Percentiles rank a stretch among this genome's conserved stretches.
phyloP scores from a whole-genome alignment of 179 eudicot species.

The Beta corolliflora region DNA sequence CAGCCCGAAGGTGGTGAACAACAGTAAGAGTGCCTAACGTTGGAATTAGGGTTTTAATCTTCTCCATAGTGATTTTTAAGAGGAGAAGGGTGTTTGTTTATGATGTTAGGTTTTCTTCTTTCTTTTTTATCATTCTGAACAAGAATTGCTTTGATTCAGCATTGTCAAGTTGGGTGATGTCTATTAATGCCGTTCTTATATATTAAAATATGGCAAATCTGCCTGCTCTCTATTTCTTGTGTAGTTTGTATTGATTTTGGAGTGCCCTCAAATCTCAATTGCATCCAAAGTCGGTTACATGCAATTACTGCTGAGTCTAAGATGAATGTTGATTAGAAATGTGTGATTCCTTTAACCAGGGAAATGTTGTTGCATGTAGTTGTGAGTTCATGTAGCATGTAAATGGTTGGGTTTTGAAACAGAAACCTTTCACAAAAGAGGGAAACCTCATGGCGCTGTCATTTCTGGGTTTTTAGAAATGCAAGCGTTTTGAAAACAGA shows the following conservation, averaged over 20 bases:
- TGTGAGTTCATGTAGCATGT: not conserved
- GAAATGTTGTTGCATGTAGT: not conserved
- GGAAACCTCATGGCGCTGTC: too few relatives aligned
- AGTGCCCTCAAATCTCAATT: not conserved
- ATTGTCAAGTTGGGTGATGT: constrained; percentile 31
- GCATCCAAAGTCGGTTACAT: not conserved
- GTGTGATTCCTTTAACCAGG: not conserved
- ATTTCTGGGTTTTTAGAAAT: too few relatives aligned
- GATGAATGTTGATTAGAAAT: too few relatives aligned
- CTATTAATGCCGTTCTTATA: constrained; percentile 17
- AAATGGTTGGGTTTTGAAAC: too few relatives aligned
- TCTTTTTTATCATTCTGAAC: constrained; percentile 29
- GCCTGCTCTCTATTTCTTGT: constrained; percentile 4
- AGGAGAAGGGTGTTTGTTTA: constrained; percentile 36
- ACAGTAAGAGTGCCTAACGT: constrained; percentile 24
- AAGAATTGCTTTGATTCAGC: constrained; percentile 33
- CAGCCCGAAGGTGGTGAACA: constrained; percentile 35
- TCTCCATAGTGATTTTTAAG: constrained; percentile 33
- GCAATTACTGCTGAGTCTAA: not conserved
- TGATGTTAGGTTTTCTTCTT: constrained; percentile 29
- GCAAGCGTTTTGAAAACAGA: too few relatives aligned
- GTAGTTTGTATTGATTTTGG: not conserved
- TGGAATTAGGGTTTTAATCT: constrained; percentile 27
- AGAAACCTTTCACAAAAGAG: too few relatives aligned
- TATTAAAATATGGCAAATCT: constrained; percentile 21